Base-by-base conservation (phyloP, 2,329 filamentous ascomycete species). In the Ceratocystiopsis minuta region DNA sequence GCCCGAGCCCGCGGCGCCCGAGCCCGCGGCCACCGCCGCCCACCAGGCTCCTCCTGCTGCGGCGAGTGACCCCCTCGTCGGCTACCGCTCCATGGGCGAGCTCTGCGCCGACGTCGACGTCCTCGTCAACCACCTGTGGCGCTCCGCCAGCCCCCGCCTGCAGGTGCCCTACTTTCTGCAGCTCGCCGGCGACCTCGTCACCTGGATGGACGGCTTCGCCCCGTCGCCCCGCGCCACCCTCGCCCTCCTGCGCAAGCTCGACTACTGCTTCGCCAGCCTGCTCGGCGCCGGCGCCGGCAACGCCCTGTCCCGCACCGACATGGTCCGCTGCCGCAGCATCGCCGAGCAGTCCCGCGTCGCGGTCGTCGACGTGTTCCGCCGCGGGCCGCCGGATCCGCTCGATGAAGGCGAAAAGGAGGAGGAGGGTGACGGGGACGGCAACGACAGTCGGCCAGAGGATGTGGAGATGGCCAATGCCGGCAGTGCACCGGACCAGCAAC, bases 151-250 rank as follows among this genome's bases (percentile, higher is more conserved):
- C 17, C 85, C 83, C 16, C 73, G 71, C 41, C 63, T 95, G 10
- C 85, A 95, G 59, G 74, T 88, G 13, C 83, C 86, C 2, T 88
- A 88, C 54, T 64, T 95, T 3, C 72, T 95, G 34, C 80, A 76
- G 43, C 63, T 94, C 38, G 83, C 84, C 1, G 70, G 80, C 40
- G 68, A 86, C 45, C 66, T 86, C 34, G 76, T 74, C 44, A 74
- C 75, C 16, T 86, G 81, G 55, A 67, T 93, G 3, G 64, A 75
- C 4, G 72, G 76, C 10, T 93, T 93, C 55, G 69, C 75, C 0
- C 73, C 80, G 3, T 64, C 72, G 1, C 76, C 81, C 0, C 66
- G 64, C n/a, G 60, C 75, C 1, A 80, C 81, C 0, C 86, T 95
- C 52, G 59, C 65, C 1, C 55, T 88, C 0, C 63, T 94, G 3